phyloP scores from a whole-genome alignment of 306 rosid genomes.

The Corylus avellana region DNA sequence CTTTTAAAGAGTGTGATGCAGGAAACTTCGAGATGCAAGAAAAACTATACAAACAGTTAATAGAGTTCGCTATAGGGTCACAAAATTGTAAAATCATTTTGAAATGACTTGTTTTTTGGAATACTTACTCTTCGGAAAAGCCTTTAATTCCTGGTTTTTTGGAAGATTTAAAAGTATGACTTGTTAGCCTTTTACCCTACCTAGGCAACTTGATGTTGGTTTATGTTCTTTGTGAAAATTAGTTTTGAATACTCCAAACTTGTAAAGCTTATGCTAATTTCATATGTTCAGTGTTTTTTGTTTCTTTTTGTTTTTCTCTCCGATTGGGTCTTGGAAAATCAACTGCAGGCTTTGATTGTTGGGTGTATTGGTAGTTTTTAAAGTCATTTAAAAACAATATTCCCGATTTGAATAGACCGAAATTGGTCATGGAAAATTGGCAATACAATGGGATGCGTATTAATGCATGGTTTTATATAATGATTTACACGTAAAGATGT shows the following conservation, averaged over 20 bases:
- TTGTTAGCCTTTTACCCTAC: not conserved
- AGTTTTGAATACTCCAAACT: not conserved
- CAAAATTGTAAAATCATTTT: not conserved
- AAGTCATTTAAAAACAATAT: too few species aligned
- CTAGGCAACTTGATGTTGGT: not conserved
- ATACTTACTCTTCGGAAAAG: not conserved
- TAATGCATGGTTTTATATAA: too few species aligned
- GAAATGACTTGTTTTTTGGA: not conserved
- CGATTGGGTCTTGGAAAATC: too few species aligned
- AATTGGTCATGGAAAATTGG: too few species aligned
- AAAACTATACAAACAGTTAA: not conserved
- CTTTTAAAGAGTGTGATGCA: not conserved
- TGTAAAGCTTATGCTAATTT: too few species aligned
- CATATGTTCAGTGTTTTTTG: too few species aligned
- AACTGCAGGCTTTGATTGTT: too few species aligned
- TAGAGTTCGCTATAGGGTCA: not conserved
- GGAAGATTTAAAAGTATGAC: not conserved
- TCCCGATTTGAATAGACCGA: too few species aligned
- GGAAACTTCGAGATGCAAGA: not conserved
- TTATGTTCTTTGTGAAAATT: not conserved
- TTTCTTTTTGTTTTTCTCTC: too few species aligned
- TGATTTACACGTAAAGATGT: too few species aligned
- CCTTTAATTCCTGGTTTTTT: not conserved
- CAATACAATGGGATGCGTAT: too few species aligned
- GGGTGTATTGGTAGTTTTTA: too few species aligned